Evolutionary conservation across 306 rosid genomes (phyloP).

Genomic region (Comarum palustre): DNA sequence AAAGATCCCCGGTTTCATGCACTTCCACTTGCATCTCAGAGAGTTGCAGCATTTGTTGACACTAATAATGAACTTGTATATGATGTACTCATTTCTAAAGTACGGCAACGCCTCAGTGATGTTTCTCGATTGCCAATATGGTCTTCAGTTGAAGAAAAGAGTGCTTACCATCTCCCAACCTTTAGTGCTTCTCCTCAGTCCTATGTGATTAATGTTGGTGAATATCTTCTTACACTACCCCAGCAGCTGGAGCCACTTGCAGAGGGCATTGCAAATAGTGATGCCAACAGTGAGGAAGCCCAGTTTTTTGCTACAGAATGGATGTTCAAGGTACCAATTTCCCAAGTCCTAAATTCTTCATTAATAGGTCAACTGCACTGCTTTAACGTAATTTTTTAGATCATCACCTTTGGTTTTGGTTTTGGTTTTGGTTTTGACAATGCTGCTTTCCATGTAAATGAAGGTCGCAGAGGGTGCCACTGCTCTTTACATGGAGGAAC

Average conservation of each 20-base stretch:
- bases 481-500: constrained; percentile 83
- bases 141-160: constrained; percentile 85
- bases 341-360: constrained; percentile 1
- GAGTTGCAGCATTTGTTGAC: constrained; percentile 89
- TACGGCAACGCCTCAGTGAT: constrained; percentile 84
- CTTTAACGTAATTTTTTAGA: too few relatives aligned
- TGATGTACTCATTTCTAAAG: constrained; percentile 97
- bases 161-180: constrained; percentile 79
- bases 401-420: neutral
- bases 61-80: constrained; percentile 93
- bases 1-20: constrained; percentile 99
- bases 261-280: constrained; percentile 82
- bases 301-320: constrained; percentile 99
- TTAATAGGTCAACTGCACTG: neutral
- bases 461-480: constrained; percentile 99
- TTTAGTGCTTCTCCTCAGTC: constrained; percentile 94
- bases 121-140: constrained; percentile 83
- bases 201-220: constrained; percentile 84
- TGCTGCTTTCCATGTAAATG: neutral
- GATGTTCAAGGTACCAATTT: constrained; percentile 85
- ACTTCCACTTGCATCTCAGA: constrained; percentile 88
- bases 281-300: constrained; percentile 76
- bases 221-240: constrained; percentile 93
- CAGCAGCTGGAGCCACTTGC: constrained; percentile 99
- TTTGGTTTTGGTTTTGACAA: neutral